Base-by-base conservation (phyloP, 202 grass and related monocot genomes). In the Zizania palustris region DNA sequence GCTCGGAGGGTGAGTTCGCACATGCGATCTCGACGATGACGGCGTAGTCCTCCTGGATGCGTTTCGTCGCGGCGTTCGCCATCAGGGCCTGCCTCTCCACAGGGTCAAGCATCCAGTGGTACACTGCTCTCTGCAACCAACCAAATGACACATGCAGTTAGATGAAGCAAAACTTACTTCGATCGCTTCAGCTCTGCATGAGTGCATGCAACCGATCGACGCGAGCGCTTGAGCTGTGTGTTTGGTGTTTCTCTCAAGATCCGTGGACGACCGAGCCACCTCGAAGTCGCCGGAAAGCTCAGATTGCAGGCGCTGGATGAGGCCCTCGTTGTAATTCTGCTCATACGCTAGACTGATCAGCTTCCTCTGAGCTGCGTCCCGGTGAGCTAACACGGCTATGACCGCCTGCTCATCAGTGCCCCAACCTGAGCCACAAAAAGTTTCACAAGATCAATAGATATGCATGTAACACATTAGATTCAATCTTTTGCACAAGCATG, bases 341-440 rank as follows among this genome's bases (percentile, higher is more conserved):
- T 97, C 83, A 4, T 93, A 97, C 1, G 65, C 81, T 79, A 76
- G 14, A 45, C 46, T 76, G 66, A 97, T 97, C 72, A 85, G 77
- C 50, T 88, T 87, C 79, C 93, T 91, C 59, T 97, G 93, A 9
- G 43, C 55, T 0, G 86, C 83, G 61, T 97, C 75, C 40, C 93
- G 84, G 56, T 93, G 90, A 15, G 93, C 83, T 65, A 97, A 67
- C 34, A 93, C 79, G 22, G 60, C 53, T 72, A 93, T 97, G 0
- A 93, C 76, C 10, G 86, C 78, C 88, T 85, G 81, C 75, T 97
- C 93, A 64, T 97, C 90, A 14, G 93, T 91, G 11, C 93, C 93
- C 90, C 93, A 97, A 68, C 93, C 93, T 97, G 39, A 28, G 61
- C 49, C 38, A 60, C 8, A 55, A 42, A 39, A 28, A 45, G 3